Evolutionary conservation across 768 basidiomycete genomes (phyloP), one percentile per base, ranked within the genome.

Genomic region (Daedaleopsis sinensis): DNA sequence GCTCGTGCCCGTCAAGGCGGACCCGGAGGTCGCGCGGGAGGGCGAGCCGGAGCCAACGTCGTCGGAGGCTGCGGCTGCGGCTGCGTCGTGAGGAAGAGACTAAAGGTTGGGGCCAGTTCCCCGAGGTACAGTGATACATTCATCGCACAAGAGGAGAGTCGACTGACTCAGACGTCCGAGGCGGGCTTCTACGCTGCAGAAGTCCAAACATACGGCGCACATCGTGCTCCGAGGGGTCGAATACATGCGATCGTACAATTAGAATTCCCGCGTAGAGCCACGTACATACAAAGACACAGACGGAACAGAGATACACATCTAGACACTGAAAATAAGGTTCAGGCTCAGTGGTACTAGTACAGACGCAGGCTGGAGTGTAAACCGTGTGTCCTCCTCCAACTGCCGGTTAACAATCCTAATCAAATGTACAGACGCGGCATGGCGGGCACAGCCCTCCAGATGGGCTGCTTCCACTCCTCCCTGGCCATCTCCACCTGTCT

Each of bases 41-140:
- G 71, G 71, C 47, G 59, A 55, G 49, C 51, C 61, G 27, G 67
- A 63, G 52, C 71, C 68, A 43, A 68, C 71, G 51, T 72, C 71
- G 27, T 69, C 68, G 3, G 62, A 63, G 57, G 54, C n/a, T 47
- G 39, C 42, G 47, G 42, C 49, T 52, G 27, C 24, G 1, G n/a
- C 27, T 32, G 23, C 48, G 48, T 13, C 7, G 12, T 10, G 16
- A 15, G 19, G 32, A 15, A 52, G 27, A 37, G 39, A 18, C n/a
- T n/a, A n/a, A n/a, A 10, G 13, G n/a, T 52, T 12, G 18, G 35
- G 27, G 19, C 18, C 3, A 16, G 16, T 13, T 18, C 8, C 18
- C 18, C 27, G 18, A 15, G 23, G 11, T 38, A n/a, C 32, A 36
- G 36, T 19, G 21, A 39, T 42, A 24, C 21, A 24, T 49, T 19